Evolutionary conservation across 2,329 filamentous ascomycete species (phyloP), one percentile per base, ranked within the genome.

Genomic region (Arthrinium phaeospermum): DNA sequence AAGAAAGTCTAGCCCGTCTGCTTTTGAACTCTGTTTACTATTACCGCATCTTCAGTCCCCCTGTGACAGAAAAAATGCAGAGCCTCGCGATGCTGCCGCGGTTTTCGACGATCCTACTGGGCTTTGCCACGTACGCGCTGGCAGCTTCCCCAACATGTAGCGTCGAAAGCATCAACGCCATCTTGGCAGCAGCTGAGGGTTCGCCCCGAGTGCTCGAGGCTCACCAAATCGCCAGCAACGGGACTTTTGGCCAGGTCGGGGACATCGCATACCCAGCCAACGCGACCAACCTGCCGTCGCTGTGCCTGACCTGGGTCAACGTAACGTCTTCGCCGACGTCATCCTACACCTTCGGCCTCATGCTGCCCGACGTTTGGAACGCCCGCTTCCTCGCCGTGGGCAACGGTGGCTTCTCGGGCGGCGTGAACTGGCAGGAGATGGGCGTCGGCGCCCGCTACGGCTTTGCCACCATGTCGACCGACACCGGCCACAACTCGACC

Each of bases 321-420:
- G 78, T 81, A 4, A 79, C 74, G 41, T 78, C 76, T 0, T 79
- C 78, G 0, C 73, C 76, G 1, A 73, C 72, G 8, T 80, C 79
- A 1, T 78, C 76, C 14, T 82, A 76, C 74, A 78, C 75, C 12
- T 78, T 82, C 49, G 80, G 79, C 6, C 67, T 83, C 12, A 80
- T 83, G 68, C 75, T 83, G 5, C 81, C 81, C 0, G 72, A 73
- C 1, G 51, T 74, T 16, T 83, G 82, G 81, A 81, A 80, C 57
- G 72, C 72, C 8, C 75, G 80, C 16, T 77, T 82, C 69, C 75
- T 83, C 34, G 75, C 79, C 3, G 77, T 77, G 0, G 81, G 81
- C 13, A 82, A 82, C 64, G 80, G 78, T 22, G 81, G 77, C 22
- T 79, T 79, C 67, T 77, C 73, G 0, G 81, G 81, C 22, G 79